A percentile compares a stretch with the other conserved stretches of the same genome.
Conservation (phyloP, 140 eudicot species). For the Stevia rebaudiana region DNA sequence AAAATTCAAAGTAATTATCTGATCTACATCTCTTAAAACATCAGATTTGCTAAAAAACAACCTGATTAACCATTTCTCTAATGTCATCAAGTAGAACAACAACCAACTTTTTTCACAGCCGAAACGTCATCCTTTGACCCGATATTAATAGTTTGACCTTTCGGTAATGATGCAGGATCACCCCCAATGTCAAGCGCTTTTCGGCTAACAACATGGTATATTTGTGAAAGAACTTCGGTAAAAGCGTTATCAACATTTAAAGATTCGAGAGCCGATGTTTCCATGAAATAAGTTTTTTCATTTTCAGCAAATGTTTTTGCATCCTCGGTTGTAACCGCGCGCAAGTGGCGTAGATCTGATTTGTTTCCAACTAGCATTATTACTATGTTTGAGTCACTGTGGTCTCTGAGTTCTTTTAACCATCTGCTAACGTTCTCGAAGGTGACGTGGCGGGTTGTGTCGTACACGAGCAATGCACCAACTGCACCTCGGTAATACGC, state of each 20-base stretch:
- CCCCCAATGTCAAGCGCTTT: slow-evolving; percentile 36
- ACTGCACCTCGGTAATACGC: slow-evolving; percentile 8
- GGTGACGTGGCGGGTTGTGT: slow-evolving; percentile 57
- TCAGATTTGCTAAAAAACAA: slow-evolving; percentile 12
- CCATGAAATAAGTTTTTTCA: slow-evolving; percentile 18
- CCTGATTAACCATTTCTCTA: background rate
- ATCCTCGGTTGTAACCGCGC: slow-evolving; percentile 67
- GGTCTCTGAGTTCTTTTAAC: slow-evolving; percentile 63
- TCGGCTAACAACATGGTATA: slow-evolving; percentile 12
- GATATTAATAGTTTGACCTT: slow-evolving; percentile 50
- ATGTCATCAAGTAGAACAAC: slow-evolving; percentile 31
- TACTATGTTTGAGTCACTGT: slow-evolving; percentile 54
- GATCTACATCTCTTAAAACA: slow-evolving; percentile 13
- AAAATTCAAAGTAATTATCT: slow-evolving; percentile 12
- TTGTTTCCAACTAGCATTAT: slow-evolving; percentile 70
- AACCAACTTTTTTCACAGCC: slow-evolving; percentile 48
- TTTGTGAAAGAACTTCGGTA: slow-evolving; percentile 12
- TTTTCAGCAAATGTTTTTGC: slow-evolving; percentile 57
- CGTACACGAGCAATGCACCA: slow-evolving; percentile 22
- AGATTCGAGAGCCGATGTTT: slow-evolving; percentile 54
- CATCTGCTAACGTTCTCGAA: slow-evolving; percentile 60
- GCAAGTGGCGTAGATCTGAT: slow-evolving; percentile 56
- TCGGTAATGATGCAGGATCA: slow-evolving; percentile 46
- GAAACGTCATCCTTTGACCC: slow-evolving; percentile 59
- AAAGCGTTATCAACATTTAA: slow-evolving; percentile 56